Percentiles rank a stretch among this genome's conserved stretches.
These are phyloP conservation scores for Boletus rufocinnamomeus DNA, from an alignment of 768 basidiomycete genomes.

Conservation along the genomic window DNA sequence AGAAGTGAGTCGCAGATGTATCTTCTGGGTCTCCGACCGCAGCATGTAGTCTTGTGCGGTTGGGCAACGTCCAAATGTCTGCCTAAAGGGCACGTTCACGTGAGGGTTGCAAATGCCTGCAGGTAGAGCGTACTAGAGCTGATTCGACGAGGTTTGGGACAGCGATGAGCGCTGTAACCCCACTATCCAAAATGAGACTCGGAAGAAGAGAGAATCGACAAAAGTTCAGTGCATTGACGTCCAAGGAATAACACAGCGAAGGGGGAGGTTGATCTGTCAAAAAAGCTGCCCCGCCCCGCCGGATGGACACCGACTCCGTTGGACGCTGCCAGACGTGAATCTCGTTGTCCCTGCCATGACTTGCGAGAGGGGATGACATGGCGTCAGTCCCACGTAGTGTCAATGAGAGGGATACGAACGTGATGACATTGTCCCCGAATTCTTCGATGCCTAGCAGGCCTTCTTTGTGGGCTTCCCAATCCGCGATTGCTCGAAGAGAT, in stretches of 20 bases:
- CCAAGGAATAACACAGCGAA: slow-evolving; percentile 63
- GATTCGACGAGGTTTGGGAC: slow-evolving; percentile 91
- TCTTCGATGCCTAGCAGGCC: slow-evolving; percentile 80
- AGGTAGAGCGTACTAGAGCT: slow-evolving; percentile 53
- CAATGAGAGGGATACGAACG: slow-evolving; percentile 53
- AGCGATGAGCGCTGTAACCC: slow-evolving; percentile 57
- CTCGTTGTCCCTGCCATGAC: slow-evolving; percentile 87
- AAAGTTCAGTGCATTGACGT: slow-evolving; percentile 92
- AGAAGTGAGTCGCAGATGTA: slow-evolving; percentile 24
- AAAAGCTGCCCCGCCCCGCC: slow-evolving; percentile 58
- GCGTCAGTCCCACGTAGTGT: not conserved
- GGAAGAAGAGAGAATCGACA: slow-evolving; percentile 81
- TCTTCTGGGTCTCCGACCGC: slow-evolving; percentile 68
- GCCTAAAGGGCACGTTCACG: slow-evolving; percentile 47
- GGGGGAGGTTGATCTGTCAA: slow-evolving; percentile 52
- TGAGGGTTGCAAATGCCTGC: not conserved
- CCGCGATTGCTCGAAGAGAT: slow-evolving; percentile 67
- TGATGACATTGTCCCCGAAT: slow-evolving; percentile 65
- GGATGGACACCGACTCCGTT: slow-evolving; percentile 47
- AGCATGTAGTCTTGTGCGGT: slow-evolving; percentile 71
- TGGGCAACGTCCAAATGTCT: slow-evolving; percentile 84
- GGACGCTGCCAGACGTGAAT: slow-evolving; percentile 71
- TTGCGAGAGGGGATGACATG: not conserved
- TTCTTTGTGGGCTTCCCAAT: slow-evolving; percentile 81
- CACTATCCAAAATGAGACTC: slow-evolving; percentile 16